Evolutionary conservation across 78 protist species (phyloP), one percentile per base, ranked within the genome.

Genomic region (Dictyostelium citrinum): DNA sequence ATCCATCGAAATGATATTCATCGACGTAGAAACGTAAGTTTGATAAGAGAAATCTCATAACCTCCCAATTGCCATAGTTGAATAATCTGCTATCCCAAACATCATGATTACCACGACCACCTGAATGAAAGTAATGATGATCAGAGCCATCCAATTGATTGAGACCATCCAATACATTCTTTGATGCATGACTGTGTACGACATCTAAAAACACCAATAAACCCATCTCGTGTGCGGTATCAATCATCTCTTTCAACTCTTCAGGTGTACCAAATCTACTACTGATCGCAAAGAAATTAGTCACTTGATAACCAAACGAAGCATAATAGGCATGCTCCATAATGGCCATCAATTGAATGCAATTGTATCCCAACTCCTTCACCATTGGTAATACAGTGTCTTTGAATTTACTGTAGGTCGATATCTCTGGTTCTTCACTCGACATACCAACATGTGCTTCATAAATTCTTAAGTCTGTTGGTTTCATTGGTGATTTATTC

Each of bases 271-370:
- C 96, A 31, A 90, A 95, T n/a, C 96, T 79, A 29, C 88, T 46
- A 3, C 83, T 46, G 8, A 95, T 91, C 1, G 98, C 98, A 51
- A 95, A 97, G 58, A 96, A 96, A 71, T 78, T 77, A 6, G 98
- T 96, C 11, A 97, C 98, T 81, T 90, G 99, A 90, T 98, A 98
- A 1, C 99, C 99, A 78, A 98, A 98, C 16, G 96, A 86, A 16
- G 98, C 99, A 90, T 99, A 99, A 95, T 98, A 99, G 0, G 99
- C 98, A 81, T 99, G 99, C 92, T 99, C 99, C 98, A 85, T 95
- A 67, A 99, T 75, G 8, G 99, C 99, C 99, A 99, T 98, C 64
- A 99, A 77, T 91, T 98, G 99, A 29, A 97, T 91, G 39, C 90
- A 61, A 84, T 97, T 97, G 96, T 97, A 97, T 5, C 98, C 98